These are phyloP conservation scores for Truncatella angustata DNA, from an alignment of 2,329 filamentous ascomycete genomes.

Conservation along the genomic window DNA sequence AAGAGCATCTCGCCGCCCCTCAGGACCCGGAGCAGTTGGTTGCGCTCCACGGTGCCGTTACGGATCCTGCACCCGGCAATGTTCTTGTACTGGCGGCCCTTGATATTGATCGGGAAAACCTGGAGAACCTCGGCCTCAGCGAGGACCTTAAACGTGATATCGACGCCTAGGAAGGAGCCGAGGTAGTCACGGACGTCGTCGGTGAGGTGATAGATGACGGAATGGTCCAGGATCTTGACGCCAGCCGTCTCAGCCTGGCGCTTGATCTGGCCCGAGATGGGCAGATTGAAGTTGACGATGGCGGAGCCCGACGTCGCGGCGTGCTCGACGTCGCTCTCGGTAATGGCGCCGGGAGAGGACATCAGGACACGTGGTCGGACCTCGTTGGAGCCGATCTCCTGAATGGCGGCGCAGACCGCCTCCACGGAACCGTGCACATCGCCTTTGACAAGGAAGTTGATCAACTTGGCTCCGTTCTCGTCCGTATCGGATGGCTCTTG, in stretches of 20 bases:
- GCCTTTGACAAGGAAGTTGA: conserved; percentile 86
- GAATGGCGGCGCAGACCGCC: conserved; percentile 76
- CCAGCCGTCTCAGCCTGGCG: conserved; percentile 67
- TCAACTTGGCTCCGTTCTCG: conserved; percentile 45
- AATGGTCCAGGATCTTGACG: conserved; percentile 80
- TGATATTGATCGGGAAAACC: conserved; percentile 80
- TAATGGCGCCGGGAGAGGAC: conserved; percentile 73
- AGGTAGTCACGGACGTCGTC: conserved; percentile 71
- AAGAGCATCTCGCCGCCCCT: conserved; percentile 70
- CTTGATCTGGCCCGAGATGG: conserved; percentile 65
- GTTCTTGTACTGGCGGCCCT: conserved; percentile 65
- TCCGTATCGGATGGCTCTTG: conserved; percentile 29
- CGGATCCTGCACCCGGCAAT: conserved; percentile 87
- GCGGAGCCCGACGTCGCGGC: conserved; percentile 73
- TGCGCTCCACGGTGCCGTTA: conserved; percentile 70
- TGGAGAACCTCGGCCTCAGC: conserved; percentile 87
- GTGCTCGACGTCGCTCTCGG: conserved; percentile 86
- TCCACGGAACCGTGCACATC: conserved; percentile 94
- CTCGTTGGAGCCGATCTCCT: conserved; percentile 80
- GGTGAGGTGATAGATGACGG: conserved; percentile 77
- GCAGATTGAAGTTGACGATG: conserved; percentile 84
- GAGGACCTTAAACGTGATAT: conserved; percentile 66
- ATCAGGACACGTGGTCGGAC: conserved; percentile 75
- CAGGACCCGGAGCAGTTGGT: conserved; percentile 67
- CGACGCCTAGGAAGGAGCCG: conserved; percentile 66